Evolutionary conservation across 768 basidiomycete species (phyloP).

Genomic region (Suillus bovinus): DNA sequence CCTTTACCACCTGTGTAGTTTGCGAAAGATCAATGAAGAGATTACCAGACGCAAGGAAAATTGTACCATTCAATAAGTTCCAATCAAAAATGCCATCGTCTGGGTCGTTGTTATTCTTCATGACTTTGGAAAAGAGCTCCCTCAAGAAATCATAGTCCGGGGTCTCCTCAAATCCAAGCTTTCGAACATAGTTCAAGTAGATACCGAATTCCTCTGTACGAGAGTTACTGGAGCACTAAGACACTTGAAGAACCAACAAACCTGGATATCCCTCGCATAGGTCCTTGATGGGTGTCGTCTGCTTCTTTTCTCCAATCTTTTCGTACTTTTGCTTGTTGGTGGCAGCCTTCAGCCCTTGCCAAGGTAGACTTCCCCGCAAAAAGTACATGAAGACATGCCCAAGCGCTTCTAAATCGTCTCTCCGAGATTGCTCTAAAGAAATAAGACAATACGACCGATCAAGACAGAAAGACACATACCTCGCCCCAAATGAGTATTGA

Average conservation of each 20-base stretch:
- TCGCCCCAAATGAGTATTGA: conserved; percentile 97
- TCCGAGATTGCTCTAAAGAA: conserved; percentile 76
- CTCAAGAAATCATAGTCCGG: conserved; percentile 98
- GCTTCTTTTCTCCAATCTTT: conserved; percentile 99
- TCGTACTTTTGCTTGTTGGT: conserved; percentile 99
- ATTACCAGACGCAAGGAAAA: background rate
- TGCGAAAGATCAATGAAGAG: conserved; percentile 3
- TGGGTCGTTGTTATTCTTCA: conserved; percentile 86
- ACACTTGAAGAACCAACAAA: conserved; percentile 35
- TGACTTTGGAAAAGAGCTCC: conserved; percentile 90
- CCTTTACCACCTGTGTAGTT: conserved; percentile 74
- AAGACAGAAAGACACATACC: conserved; percentile 48
- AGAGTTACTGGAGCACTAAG: conserved; percentile 11
- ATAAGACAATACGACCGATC: conserved; percentile 11
- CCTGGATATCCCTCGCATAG: conserved; percentile 95
- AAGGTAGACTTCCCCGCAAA: conserved; percentile 92
- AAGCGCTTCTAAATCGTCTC: conserved; percentile 98
- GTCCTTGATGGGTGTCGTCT: conserved; percentile 96
- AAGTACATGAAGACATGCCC: conserved; percentile 99
- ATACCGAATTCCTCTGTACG: conserved; percentile 93
- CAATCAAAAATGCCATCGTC: conserved; percentile 97
- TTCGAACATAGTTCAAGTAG: conserved; percentile 98
- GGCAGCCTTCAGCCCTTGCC: conserved; percentile 99
- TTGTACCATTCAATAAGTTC: conserved; percentile 84
- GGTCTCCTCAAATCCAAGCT: conserved; percentile 98